Conservation (phyloP, 2,329 filamentous ascomycete genomes). For the Fusarium falciforme region DNA sequence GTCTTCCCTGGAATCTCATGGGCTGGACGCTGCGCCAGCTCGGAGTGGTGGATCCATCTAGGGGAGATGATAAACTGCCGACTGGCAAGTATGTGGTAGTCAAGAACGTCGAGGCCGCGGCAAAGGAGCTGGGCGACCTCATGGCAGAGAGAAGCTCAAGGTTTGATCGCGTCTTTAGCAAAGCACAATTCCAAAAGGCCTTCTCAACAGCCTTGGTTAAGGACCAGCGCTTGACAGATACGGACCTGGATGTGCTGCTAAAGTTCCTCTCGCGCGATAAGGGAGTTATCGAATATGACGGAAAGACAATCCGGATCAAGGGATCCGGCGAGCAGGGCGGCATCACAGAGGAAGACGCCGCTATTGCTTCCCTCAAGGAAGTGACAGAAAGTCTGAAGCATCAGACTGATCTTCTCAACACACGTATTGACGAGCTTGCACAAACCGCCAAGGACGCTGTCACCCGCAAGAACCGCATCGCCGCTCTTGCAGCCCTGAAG, state of each 20-base stretch:
- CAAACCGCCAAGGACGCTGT: conserved; percentile 77
- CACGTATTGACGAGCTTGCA: conserved; percentile 74
- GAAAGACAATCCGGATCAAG: conserved; percentile 80
- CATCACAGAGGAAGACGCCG: conserved; percentile 82
- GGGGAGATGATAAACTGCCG: conserved; percentile 66
- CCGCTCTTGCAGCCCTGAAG: conserved; percentile 82
- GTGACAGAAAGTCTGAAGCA: conserved; percentile 80
- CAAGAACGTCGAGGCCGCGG: conserved; percentile 69
- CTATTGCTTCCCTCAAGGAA: conserved; percentile 85
- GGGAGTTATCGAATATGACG: conserved; percentile 68
- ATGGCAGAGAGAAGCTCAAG: conserved; percentile 57
- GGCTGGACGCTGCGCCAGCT: conserved; percentile 81
- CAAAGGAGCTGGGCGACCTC: conserved; percentile 63
- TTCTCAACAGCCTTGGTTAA: conserved; percentile 66
- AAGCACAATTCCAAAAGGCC: conserved; percentile 69
- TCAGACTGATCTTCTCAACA: conserved; percentile 74
- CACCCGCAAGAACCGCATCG: conserved; percentile 75
- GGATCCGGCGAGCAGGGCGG: conserved; percentile 57
- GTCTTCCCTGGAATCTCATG: conserved; percentile 76
- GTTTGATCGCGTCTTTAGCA: conserved; percentile 76
- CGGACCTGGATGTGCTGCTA: conserved; percentile 77
- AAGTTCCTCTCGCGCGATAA: conserved; percentile 77
- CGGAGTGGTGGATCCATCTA: conserved; percentile 65
- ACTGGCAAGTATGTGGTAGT: conserved; percentile 74
- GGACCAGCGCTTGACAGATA: conserved; percentile 64